Base-by-base conservation (phyloP, 768 basidiomycete genomes). In the Jaapia argillacea region DNA sequence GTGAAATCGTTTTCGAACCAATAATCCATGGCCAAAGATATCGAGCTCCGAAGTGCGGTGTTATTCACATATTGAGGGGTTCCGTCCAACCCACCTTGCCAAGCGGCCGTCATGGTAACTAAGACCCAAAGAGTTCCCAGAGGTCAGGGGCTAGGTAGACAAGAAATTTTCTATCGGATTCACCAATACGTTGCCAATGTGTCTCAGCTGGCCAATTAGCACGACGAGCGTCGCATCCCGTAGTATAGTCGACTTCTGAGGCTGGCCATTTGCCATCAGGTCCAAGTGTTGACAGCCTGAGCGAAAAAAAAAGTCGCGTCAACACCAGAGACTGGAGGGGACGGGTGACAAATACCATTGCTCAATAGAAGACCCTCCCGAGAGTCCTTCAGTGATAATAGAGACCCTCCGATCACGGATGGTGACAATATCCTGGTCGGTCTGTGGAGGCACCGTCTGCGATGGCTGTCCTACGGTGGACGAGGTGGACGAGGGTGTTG, bases 121-220 rank as follows among this genome's bases (percentile, higher is more conserved):
- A 42, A 24, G n/a, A n/a, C n/a, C n/a, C n/a, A n/a, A n/a, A 23
- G 33, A 33, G 31, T 16, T 33, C 10, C 31, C 10, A 10, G 10
- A 33, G 31, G 31, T 10, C 31, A 16, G 16, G 16, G 16, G 16
- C 10, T 33, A 10, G 31, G 16, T 33, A 10, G 31, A 33, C 16
- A 33, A n/a, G n/a, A 10, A 33, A 16, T 33, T 16, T 16, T 33
- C 10, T 10, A 33, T 10, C 10, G 31, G 16, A 57, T 67, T 36
- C 48, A 77, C 77, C 57, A 28, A 75, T 66, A 27, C 75, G 68
- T 33, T 58, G 57, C 75, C 77, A 81, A 48, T 83, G 79, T 1
- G 48, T 56, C 55, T 75, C 66, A 10, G 80, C 80, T 6, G 79
- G 80, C 82, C 82, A 84, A 50, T 79, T 84, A 4, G 80, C 81